Evolutionary conservation across 306 rosid genomes (phyloP), one percentile per base, ranked within the genome.

Genomic region (Ziziphus jujuba): DNA sequence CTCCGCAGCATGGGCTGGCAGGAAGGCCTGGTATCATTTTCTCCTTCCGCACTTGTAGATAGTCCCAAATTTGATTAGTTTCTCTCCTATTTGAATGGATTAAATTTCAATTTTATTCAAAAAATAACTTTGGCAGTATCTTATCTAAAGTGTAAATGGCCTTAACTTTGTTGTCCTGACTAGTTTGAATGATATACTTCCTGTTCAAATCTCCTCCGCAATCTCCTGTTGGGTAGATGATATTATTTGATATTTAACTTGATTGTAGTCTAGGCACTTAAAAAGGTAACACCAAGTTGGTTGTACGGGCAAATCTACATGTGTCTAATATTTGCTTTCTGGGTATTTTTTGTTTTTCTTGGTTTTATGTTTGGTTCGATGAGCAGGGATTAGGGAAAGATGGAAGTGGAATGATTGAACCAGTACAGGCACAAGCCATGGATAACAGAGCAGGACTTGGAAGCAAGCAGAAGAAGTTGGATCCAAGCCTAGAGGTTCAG

Each of bases 1-100:
- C 98, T 93, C 77, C 98, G 98, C 87, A 93, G 70, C 90, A 93
- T 93, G 98, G 98, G 98, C 66, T 93, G 98, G 98, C 98, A 93
- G 16, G 97, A 93, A 84, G 98, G 98, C 87, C 85, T 78, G 98
- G 98, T 93, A 93, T 74, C 80, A 45, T 72, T 79, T 84, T 79
- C 56, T 82, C 74, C 87, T 72, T 66, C 66, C 60, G n/a, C n/a
- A n/a, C n/a, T n/a, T n/a, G n/a, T n/a, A n/a, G n/a, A n/a, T n/a
- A n/a, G n/a, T n/a, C 35, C 60, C 12, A 3, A 13, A 8, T 47
- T 13, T 2, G 17, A 17, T 11, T 47, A 47, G 15, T 47, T 14
- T 47, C 8, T 7, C 13, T 17, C 17, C 17, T 7, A 11, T 17
- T 47, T 13, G 11, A 11, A 11, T 47, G 13, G 51, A 7, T 9